Percentiles rank a stretch among this genome's conserved stretches.
phyloP scores from a whole-genome alignment of 768 basidiomycete species.

The Lactarius hengduanensis region DNA sequence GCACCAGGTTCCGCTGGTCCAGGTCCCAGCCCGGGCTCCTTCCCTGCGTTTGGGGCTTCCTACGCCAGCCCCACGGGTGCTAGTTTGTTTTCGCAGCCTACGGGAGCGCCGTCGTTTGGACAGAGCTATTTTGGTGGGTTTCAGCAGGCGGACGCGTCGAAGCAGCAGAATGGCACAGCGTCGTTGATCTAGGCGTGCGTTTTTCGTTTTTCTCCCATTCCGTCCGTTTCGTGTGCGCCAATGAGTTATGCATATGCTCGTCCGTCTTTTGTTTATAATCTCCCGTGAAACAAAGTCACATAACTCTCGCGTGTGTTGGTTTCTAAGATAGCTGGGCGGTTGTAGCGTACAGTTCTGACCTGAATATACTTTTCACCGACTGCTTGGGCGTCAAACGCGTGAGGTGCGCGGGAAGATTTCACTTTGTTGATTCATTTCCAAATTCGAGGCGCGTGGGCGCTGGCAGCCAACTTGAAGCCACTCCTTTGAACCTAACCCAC shows the following conservation, averaged over 20 bases:
- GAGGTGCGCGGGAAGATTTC: constrained; percentile 5
- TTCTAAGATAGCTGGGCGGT: not conserved
- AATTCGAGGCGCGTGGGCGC: constrained; percentile 1
- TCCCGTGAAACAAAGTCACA: not conserved
- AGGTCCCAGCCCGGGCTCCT: constrained; percentile 31
- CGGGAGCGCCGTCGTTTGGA: constrained; percentile 29
- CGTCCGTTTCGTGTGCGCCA: not conserved
- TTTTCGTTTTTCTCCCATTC: not conserved
- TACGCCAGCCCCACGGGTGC: constrained; percentile 13
- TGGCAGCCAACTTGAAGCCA: not conserved
- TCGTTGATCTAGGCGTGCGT: constrained; percentile 47
- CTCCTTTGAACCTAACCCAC: not conserved
- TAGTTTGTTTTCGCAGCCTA: constrained; percentile 25
- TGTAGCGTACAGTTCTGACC: not conserved
- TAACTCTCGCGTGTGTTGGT: too few relatives aligned
- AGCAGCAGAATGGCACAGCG: constrained; percentile 41
- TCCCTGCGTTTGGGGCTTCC: constrained; percentile 29
- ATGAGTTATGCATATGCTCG: not conserved
- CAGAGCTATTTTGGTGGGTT: constrained; percentile 25
- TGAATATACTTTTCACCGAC: not conserved
- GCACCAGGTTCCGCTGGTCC: constrained; percentile 22
- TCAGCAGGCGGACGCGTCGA: constrained; percentile 30
- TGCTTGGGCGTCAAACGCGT: not conserved
- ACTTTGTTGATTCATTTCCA: constrained; percentile 7
- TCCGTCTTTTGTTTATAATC: not conserved